Base-by-base conservation (phyloP, 177 flowering plant genomes). In the Tripterygium wilfordii region DNA sequence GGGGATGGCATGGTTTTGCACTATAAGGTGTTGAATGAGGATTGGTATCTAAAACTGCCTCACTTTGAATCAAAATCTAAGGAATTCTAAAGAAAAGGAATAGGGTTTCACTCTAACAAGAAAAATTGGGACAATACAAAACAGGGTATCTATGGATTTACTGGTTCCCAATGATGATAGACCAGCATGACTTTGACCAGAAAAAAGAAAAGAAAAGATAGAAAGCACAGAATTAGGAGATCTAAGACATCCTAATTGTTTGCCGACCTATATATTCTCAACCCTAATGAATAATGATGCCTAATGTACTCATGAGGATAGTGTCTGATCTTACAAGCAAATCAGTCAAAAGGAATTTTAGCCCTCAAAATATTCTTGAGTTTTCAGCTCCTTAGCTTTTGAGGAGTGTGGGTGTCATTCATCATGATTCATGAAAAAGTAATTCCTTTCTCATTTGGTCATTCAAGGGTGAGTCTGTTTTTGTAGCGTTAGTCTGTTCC, bases 141-240 rank as follows among this genome's bases (percentile, higher is more conserved):
- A n/a, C n/a, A n/a, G n/a, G n/a, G n/a, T n/a, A n/a, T n/a, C n/a
- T n/a, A n/a, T n/a, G n/a, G n/a, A n/a, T n/a, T n/a, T n/a, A n/a
- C 45, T 59, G 54, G 54, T 48, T 42, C 54, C 54, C 59, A 60
- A 60, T 60, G 59, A 60, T 60, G 58, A 24, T 42, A 42, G 44
- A 35, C 42, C 41, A 40, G 44, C 31, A 44, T 54, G 51, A 30
- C 47, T 54, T 61, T 61, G 65, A 61, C 66, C 42, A 39, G 30
- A 10, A n/a, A 27, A 21, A 42, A 44, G 45, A 24, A 20, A 25
- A 16, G 15, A 21, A 39, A 28, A 24, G 8, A 21, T 2, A 16
- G 24, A 53, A 42, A 23, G 51, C 14, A 2, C 21, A 32, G 44
- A 17, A 13, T 36, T 16, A 26, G 20, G 12, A n/a, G 7, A 16